These are phyloP conservation scores for Fusarium sp. DNA, from an alignment of 2,329 filamentous ascomycete genomes.

Conservation along the genomic window DNA sequence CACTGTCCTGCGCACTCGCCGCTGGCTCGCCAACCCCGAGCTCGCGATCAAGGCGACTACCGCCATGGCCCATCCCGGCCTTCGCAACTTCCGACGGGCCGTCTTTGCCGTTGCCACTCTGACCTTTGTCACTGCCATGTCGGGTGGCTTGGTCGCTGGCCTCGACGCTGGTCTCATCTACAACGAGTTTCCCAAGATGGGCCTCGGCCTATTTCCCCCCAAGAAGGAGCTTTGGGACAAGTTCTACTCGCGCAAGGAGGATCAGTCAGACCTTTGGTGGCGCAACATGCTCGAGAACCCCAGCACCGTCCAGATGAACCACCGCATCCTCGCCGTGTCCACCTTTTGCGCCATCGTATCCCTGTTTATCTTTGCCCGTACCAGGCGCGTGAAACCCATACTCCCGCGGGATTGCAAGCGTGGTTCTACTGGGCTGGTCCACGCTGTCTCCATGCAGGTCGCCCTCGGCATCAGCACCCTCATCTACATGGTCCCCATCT, in stretches of 20 bases:
- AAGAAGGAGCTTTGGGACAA: slow-evolving; percentile 85
- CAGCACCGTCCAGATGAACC: slow-evolving; percentile 93
- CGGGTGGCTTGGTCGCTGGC: slow-evolving; percentile 92
- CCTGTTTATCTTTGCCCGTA: slow-evolving; percentile 86
- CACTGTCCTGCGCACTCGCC: slow-evolving; percentile 83
- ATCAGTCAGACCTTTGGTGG: slow-evolving; percentile 92
- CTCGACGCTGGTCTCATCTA: slow-evolving; percentile 98
- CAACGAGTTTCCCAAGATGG: slow-evolving; percentile 99
- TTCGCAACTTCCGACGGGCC: slow-evolving; percentile 81
- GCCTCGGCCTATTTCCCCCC: slow-evolving; percentile 84
- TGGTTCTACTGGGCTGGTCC: slow-evolving; percentile 84
- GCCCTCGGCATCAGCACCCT: slow-evolving; percentile 90
- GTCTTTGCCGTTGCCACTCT: slow-evolving; percentile 80
- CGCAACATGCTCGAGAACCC: slow-evolving; percentile 98
- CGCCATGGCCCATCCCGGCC: slow-evolving; percentile 75
- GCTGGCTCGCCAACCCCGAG: slow-evolving; percentile 78
- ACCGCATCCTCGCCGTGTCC: slow-evolving; percentile 91
- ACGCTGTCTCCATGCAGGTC: slow-evolving; percentile 87
- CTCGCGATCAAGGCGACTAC: slow-evolving; percentile 73
- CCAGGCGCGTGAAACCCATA: slow-evolving; percentile 69
- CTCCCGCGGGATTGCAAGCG: slow-evolving; percentile 77
- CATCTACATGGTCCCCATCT: slow-evolving; percentile 92
- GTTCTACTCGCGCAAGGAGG: slow-evolving; percentile 86
- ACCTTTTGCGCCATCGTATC: slow-evolving; percentile 87
- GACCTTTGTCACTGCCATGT: slow-evolving; percentile 92